Evolutionary conservation across 768 basidiomycete species (phyloP).

Genomic region (Psilocybe sp.): DNA sequence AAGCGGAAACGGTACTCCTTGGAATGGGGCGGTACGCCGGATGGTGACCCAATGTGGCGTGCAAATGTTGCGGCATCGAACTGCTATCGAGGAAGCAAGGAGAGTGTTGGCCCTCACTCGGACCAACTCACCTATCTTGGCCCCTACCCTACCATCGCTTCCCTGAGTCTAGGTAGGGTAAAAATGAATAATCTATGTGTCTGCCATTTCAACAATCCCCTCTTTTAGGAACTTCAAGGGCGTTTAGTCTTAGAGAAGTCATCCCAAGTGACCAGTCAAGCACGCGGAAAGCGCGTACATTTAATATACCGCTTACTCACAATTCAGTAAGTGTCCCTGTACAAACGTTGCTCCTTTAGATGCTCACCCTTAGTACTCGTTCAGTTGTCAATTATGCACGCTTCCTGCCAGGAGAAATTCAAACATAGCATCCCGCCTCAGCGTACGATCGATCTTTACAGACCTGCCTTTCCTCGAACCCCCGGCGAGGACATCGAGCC

Average conservation of each 20-base stretch:
- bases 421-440: slow-evolving; percentile 81
- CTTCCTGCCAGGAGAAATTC: slow-evolving; percentile 77
- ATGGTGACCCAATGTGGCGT: slow-evolving; percentile 45
- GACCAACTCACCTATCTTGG: slow-evolving; percentile 81
- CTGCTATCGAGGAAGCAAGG: slow-evolving; percentile 79
- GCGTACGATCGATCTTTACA: slow-evolving; percentile 65
- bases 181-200: neutral
- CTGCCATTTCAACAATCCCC: neutral
- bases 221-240: slow-evolving; percentile 57
- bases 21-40: slow-evolving; percentile 53
- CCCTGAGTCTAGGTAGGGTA: slow-evolving; percentile 68
- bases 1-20: slow-evolving; percentile 55
- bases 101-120: slow-evolving; percentile 80
- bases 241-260: slow-evolving; percentile 76
- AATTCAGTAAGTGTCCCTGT: slow-evolving; percentile 62
- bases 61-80: slow-evolving; percentile 88
- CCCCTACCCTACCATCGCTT: slow-evolving; percentile 84
- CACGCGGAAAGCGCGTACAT: slow-evolving; percentile 63
- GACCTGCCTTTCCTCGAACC: slow-evolving; percentile 47
- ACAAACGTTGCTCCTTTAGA: neutral
- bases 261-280: slow-evolving; percentile 60
- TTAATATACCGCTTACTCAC: slow-evolving; percentile 72
- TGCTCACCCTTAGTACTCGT: neutral
- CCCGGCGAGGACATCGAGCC: slow-evolving; percentile 31
- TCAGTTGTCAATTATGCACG: slow-evolving; percentile 86